Evolutionary conservation across 1,139 yeast genomes (phyloP).

Genomic region (Maudiozyma humilis): DNA sequence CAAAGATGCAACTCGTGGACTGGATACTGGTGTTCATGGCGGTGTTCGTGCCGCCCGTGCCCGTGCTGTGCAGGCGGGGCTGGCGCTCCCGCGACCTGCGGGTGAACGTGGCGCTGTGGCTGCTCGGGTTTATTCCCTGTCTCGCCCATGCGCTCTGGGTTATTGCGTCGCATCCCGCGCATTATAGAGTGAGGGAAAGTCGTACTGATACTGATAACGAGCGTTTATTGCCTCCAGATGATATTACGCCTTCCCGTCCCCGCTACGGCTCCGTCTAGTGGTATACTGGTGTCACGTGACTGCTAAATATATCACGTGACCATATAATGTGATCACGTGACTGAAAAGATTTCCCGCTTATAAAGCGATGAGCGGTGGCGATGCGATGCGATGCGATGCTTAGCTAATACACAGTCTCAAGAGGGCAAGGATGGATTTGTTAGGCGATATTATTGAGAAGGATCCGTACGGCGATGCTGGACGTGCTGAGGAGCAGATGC

Average conservation of each 20-base stretch:
- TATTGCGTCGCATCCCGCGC: conserved; percentile 22
- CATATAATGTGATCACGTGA: too few relatives aligned
- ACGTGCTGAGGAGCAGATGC: conserved; percentile 14
- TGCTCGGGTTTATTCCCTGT: conserved; percentile 80
- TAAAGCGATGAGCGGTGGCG: too few relatives aligned
- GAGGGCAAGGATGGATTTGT: conserved; percentile 67
- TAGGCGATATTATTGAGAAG: conserved; percentile 71
- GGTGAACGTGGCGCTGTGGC: conserved; percentile 66
- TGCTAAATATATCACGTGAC: too few relatives aligned
- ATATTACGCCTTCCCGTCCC: too few relatives aligned
- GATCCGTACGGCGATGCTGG: conserved; percentile 34
- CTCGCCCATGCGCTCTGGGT: conserved; percentile 55
- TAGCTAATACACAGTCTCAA: too few relatives aligned
- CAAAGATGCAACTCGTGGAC: conserved; percentile 41
- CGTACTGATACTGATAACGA: too few relatives aligned
- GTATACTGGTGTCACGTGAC: too few relatives aligned
- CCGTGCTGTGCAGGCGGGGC: conserved; percentile 73
- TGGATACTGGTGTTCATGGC: conserved; percentile 74
- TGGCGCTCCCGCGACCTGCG: conserved; percentile 45
- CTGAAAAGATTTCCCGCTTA: too few relatives aligned
- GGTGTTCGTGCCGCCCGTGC: conserved; percentile 75
- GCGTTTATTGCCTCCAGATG: too few relatives aligned
- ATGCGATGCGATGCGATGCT: too few relatives aligned
- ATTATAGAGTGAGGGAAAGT: too few relatives aligned
- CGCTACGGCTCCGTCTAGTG: too few relatives aligned